Base-by-base conservation (phyloP, 2,329 filamentous ascomycete species). In the Aspergillus alliaceus region DNA sequence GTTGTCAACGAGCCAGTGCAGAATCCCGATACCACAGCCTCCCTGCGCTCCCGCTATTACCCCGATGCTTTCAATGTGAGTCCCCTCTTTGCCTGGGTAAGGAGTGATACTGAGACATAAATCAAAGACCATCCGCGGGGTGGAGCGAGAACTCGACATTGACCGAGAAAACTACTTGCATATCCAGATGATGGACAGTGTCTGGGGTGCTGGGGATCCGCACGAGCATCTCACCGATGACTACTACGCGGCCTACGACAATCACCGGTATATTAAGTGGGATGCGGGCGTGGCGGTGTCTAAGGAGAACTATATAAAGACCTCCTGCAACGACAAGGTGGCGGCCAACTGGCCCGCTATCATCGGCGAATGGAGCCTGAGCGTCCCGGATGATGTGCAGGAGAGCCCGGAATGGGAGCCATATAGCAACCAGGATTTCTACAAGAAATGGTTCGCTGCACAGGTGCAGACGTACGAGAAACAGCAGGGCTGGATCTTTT, bases 261-360 rank as follows among this genome's bases (percentile, higher is more conserved):
- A 85, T 66, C 84, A 86, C 63, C 77, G 82, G 20, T 87, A 86
- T 66, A 69, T 84, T 25, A 86, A 85, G 64, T 87, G 79, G 74
- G 79, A 50, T 47, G 18, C 70, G 2, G 68, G 69, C 20, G 73
- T 84, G 24, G 53, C 71, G 1, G 71, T 75, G 1, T 77, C 74
- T 6, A 76, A 85, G 57, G 70, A 74, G 2, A 76, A 73, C 7
- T 87, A 86, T 60, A 75, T 87, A 39, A 55, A 65, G 2, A 75
- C 78, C 2, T 81, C 81, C 1, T 87, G 85, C 72, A 73, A 64
- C 11, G 73, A 79, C 54, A 71, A 81, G 61, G 76, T 79, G 20
- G 70, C 72, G 44, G 70, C 71, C 14, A 76, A 78, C 64, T 72
- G 64, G 35, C 80, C 82, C 3, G 77, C 80, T 14, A 75, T 86